phyloP scores from a whole-genome alignment of 108 stramenopile genomes.

The Epithemia pelagica region DNA sequence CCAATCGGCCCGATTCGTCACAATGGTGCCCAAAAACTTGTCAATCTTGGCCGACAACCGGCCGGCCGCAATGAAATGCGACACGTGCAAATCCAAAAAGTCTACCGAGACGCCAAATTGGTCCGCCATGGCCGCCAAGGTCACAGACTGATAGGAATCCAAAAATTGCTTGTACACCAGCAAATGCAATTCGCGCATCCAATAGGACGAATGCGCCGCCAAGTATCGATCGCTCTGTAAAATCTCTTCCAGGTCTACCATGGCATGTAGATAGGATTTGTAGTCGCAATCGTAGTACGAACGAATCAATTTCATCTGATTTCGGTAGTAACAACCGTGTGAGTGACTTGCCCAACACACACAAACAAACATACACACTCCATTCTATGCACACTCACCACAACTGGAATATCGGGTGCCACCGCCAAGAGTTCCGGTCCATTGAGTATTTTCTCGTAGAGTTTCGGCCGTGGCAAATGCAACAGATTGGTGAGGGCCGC shows the following conservation, averaged over 20 bases:
- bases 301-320: slow-evolving; percentile 61
- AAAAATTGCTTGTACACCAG: slow-evolving; percentile 95
- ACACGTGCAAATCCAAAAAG: slow-evolving; percentile 92
- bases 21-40: slow-evolving; percentile 95
- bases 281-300: slow-evolving; percentile 94
- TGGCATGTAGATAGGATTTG: slow-evolving; percentile 82
- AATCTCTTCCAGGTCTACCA: slow-evolving; percentile 80
- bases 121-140: slow-evolving; percentile 87
- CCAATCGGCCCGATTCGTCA: slow-evolving; percentile 92
- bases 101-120: slow-evolving; percentile 88
- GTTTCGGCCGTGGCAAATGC: slow-evolving; percentile 71
- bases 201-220: slow-evolving; percentile 73
- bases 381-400: slow-evolving; percentile 43
- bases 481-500: slow-evolving; percentile 86
- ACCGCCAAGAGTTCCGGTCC: slow-evolving; percentile 93
- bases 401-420: slow-evolving; percentile 67
- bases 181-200: slow-evolving; percentile 92
- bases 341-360: background rate
- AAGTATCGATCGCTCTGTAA: slow-evolving; percentile 80
- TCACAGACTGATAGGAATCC: slow-evolving; percentile 96
- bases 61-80: slow-evolving; percentile 94
- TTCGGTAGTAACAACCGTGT: too few relatives aligned
- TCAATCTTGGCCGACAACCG: slow-evolving; percentile 97
- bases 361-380: background rate
- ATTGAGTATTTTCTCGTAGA: slow-evolving; percentile 92